Evolutionary conservation across 108 stramenopile genomes (phyloP).

Genomic region (Asterionellopsis glacialis): DNA sequence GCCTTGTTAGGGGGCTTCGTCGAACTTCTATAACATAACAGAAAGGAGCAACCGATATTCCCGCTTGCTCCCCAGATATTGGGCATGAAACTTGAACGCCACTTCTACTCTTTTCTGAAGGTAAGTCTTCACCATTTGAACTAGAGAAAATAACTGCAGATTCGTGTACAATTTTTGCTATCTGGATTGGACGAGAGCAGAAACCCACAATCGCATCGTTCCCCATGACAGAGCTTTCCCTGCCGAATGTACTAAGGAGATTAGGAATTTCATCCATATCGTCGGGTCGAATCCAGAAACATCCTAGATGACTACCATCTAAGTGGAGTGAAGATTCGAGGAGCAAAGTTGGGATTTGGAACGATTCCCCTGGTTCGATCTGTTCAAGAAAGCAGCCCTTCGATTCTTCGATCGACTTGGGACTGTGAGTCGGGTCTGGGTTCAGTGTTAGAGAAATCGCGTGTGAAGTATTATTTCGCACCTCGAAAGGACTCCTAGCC

Average conservation of each 20-base stretch:
- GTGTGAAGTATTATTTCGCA: slow-evolving; percentile 86
- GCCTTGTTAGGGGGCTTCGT: slow-evolving; percentile 57
- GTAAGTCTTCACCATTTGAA: slow-evolving; percentile 33
- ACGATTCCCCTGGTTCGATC: slow-evolving; percentile 36
- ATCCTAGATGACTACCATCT: slow-evolving; percentile 64
- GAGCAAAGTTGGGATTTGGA: slow-evolving; percentile 61
- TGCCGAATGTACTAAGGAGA: background rate
- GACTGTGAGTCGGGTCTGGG: slow-evolving; percentile 59
- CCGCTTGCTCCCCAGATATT: slow-evolving; percentile 6
- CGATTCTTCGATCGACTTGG: background rate
- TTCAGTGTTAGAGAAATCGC: slow-evolving; percentile 55
- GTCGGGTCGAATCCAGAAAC: slow-evolving; percentile 71
- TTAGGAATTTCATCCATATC: slow-evolving; percentile 9
- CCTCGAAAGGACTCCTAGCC: slow-evolving; percentile 69
- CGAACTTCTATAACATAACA: slow-evolving; percentile 73
- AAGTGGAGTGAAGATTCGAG: slow-evolving; percentile 63
- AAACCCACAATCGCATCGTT: slow-evolving; percentile 14
- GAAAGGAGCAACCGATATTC: slow-evolving; percentile 16
- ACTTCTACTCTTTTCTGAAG: slow-evolving; percentile 51
- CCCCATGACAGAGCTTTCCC: background rate
- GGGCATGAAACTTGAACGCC: slow-evolving; percentile 80
- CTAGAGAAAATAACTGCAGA: slow-evolving; percentile 56
- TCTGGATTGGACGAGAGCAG: slow-evolving; percentile 68
- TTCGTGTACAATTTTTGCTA: slow-evolving; percentile 80
- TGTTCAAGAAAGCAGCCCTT: background rate